Conservation (phyloP, 2,329 filamentous ascomycete genomes). For the Nemania serpens region DNA sequence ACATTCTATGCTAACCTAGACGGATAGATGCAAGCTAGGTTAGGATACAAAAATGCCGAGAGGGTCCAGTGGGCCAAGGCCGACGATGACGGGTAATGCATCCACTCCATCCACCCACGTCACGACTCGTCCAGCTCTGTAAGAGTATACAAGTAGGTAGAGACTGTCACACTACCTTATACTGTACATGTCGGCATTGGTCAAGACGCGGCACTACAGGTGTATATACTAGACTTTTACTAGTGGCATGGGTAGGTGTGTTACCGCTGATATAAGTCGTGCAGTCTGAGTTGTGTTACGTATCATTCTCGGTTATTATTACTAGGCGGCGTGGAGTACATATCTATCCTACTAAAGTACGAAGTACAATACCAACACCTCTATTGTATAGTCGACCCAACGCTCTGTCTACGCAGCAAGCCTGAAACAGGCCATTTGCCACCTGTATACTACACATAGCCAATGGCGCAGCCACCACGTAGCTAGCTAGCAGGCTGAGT, state of each 20-base stretch:
- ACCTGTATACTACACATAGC: constrained; percentile 16
- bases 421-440: constrained; percentile 19
- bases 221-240: too few relatives aligned
- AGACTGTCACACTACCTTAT: constrained; percentile 1
- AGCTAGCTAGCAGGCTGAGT: not conserved
- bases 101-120: constrained; percentile 10
- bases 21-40: too few relatives aligned
- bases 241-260: too few relatives aligned
- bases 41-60: constrained; percentile 15
- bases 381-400: constrained; percentile 8
- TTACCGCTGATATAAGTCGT: too few relatives aligned
- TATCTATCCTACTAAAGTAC: not conserved
- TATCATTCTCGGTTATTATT: constrained; percentile 23
- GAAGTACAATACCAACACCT: too few relatives aligned
- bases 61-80: constrained; percentile 4
- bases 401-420: constrained; percentile 8
- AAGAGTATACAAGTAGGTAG: not conserved
- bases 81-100: not conserved
- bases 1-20: too few relatives aligned
- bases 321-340: not conserved
- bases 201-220: constrained; percentile 23
- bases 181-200: constrained; percentile 20
- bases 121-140: too few relatives aligned
- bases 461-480: constrained; percentile 4
- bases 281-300: constrained; percentile 25